These are phyloP conservation scores for Tinospora cordifolia DNA, from an alignment of 164 flowering plant genomes.

Conservation along the genomic window DNA sequence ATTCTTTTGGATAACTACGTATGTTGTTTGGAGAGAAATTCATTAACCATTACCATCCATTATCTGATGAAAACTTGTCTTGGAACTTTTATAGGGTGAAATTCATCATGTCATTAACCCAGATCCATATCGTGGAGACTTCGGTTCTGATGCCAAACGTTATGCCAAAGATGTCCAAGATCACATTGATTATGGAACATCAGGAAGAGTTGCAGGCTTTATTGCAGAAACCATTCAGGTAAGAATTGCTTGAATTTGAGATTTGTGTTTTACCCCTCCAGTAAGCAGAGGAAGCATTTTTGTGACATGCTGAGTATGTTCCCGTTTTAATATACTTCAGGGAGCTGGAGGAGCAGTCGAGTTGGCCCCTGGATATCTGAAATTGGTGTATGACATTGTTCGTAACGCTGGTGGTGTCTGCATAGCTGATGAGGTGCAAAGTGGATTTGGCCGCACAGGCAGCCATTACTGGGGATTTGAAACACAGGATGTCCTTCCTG, in stretches of 20 bases:
- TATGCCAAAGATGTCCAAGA: constrained; percentile 93
- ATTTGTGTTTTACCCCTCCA: not conserved
- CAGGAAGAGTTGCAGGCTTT: constrained; percentile 94
- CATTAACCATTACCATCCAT: not conserved
- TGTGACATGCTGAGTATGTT: not conserved
- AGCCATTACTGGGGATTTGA: constrained; percentile 97
- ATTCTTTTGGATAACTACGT: not conserved
- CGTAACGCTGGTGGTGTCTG: constrained; percentile 96
- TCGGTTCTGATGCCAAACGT: constrained; percentile 62
- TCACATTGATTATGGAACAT: constrained; percentile 83
- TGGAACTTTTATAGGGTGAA: constrained; percentile 59
- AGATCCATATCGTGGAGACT: constrained; percentile 83
- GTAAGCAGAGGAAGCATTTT: not conserved
- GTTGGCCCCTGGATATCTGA: constrained; percentile 90
- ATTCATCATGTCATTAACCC: constrained; percentile 94
- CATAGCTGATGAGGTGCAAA: constrained; percentile 99
- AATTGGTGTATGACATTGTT: constrained; percentile 79
- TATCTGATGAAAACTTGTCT: not conserved
- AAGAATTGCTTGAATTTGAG: constrained; percentile 1
- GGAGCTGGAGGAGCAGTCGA: constrained; percentile 99
- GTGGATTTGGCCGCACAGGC: constrained; percentile 98
- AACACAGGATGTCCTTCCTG: constrained; percentile 88
- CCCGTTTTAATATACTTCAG: constrained; percentile 27
- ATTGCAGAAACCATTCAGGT: constrained; percentile 99
- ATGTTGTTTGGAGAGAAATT: not conserved